Evolutionary conservation across 108 stramenopile genomes (phyloP), one percentile per base, ranked within the genome.

Genomic region (Cyclostephanos invisitatus): DNA sequence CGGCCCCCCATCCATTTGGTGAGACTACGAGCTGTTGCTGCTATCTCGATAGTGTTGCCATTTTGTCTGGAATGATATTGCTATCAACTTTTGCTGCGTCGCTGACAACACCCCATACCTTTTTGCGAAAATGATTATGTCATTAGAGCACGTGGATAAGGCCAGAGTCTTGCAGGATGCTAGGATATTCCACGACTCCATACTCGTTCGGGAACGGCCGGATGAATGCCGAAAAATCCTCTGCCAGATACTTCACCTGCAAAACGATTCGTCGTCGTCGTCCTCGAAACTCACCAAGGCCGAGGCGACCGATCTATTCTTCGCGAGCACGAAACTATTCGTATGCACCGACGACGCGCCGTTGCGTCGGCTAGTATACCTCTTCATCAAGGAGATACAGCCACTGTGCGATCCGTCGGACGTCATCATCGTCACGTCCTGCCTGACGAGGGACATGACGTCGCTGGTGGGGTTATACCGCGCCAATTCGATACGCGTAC

Each of bases 341-440:
- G 96, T 98, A 17, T 46, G 44, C 95, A 90, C 86, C 69, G 91
- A 94, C 62, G 95, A 97, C 75, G 92, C 92, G 15, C 83, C 83
- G 8, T 64, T 97, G 49, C 74, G 96, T 2, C 73, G 96, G 8
- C 92, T 97, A 88, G 90, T 95, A 1, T 98, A 96, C 75, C 83
- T 99, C n/a, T 99, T 99, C 83, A 98, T 99, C 84, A 99, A 99
- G 89, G 99, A 98, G 48, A 96, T 99, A 15, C 98, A 96, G 2
- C 98, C 99, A 73, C 92, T 96, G 0, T 98, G 98, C 73, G 74
- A 99, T 59, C 97, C 97, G 20, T 96, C 96, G 67, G 98, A 99
- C 86, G 97, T 99, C 32, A 98, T 99, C 72, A 99, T 99, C 71
- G 98, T 99, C 63, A 98, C 97, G 0, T 95, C 96, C 32, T 96